These are phyloP conservation scores for Kuraishia ogatae DNA, from an alignment of 805 yeast genomes.

Conservation along the genomic window DNA sequence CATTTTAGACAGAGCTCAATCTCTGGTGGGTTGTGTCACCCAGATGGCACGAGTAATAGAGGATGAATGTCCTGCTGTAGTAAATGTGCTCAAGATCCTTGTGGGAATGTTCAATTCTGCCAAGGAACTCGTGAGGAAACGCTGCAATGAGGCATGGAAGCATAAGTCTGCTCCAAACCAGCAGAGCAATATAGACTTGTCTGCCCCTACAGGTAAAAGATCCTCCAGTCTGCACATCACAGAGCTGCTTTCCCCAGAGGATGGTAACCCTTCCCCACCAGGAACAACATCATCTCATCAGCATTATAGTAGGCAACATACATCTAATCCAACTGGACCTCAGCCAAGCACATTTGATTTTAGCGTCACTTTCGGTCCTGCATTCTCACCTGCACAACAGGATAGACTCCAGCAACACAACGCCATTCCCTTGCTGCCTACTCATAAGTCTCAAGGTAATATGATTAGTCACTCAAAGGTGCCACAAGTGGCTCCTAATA, in stretches of 20 bases:
- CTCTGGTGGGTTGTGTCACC: conserved; percentile 2
- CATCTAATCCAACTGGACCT: background rate
- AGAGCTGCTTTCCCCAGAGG: background rate
- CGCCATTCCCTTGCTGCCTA: background rate
- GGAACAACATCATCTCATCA: background rate
- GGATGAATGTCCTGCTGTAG: conserved; percentile 11
- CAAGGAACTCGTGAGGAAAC: conserved; percentile 5
- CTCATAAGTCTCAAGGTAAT: background rate
- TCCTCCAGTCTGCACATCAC: conserved; percentile 1
- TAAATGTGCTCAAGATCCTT: conserved; percentile 6
- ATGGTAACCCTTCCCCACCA: background rate
- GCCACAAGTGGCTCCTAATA: background rate
- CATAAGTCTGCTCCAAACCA: background rate
- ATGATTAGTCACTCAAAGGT: background rate
- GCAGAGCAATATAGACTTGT: background rate
- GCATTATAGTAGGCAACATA: background rate
- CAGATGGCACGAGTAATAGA: conserved; percentile 5
- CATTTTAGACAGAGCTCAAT: conserved; percentile 4
- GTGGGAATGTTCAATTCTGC: conserved; percentile 9
- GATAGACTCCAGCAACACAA: background rate
- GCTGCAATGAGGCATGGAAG: background rate
- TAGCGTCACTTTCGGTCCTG: background rate
- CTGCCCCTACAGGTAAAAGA: background rate
- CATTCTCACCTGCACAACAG: background rate
- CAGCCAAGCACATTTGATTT: background rate